Conservation (phyloP, 768 basidiomycete species). For the Tricholoma sp. region DNA sequence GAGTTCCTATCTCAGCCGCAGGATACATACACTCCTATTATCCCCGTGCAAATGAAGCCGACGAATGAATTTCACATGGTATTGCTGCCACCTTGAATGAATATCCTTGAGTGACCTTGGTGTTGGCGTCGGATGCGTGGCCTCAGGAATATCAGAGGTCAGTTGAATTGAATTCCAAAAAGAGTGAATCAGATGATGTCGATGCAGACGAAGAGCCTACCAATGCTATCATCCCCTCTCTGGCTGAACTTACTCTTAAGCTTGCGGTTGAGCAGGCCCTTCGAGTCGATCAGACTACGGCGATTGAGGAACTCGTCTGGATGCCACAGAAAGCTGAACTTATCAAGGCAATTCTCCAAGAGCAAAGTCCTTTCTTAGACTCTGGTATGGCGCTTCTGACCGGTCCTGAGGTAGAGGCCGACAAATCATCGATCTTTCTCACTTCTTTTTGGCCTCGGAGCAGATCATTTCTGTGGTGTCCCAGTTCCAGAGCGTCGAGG, state of each 20-base stretch:
- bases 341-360: slow-evolving; percentile 16
- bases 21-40: slow-evolving; percentile 17
- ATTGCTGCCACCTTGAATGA: slow-evolving; percentile 14
- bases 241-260: slow-evolving; percentile 21
- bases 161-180: neutral
- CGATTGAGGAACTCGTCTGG: slow-evolving; percentile 24
- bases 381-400: slow-evolving; percentile 19
- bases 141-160: slow-evolving; percentile 13
- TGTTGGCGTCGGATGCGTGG: slow-evolving; percentile 23
- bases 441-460: slow-evolving; percentile 14
- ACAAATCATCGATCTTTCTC: slow-evolving; percentile 21
- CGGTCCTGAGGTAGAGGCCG: slow-evolving; percentile 4
- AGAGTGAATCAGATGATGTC: neutral
- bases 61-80: slow-evolving; percentile 9
- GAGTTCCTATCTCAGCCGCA: slow-evolving; percentile 13
- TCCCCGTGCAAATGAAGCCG: too few relatives aligned
- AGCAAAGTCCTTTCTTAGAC: slow-evolving; percentile 21
- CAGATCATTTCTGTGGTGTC: slow-evolving; percentile 19
- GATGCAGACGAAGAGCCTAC: neutral
- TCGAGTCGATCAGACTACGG: slow-evolving; percentile 15
- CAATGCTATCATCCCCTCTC: slow-evolving; percentile 14
- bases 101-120: slow-evolving; percentile 12
- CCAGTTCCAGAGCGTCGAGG: slow-evolving; percentile 6
- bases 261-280: slow-evolving; percentile 23
- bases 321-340: slow-evolving; percentile 22